These are phyloP conservation scores for Aspergillus calidoustus DNA, from an alignment of 2,329 filamentous ascomycete genomes.

Conservation along the genomic window DNA sequence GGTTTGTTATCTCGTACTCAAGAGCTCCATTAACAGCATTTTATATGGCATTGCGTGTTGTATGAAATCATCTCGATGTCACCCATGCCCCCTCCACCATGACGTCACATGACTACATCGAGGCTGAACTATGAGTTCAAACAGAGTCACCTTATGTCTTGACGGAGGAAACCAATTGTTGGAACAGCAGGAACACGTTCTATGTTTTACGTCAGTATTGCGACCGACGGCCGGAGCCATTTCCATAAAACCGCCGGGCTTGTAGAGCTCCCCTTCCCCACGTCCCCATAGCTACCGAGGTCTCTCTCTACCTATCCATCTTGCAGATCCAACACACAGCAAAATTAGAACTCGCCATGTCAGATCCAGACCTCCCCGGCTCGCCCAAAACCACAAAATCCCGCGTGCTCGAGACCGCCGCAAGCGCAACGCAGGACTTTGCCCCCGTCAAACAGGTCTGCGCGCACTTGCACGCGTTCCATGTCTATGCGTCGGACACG, in stretches of 20 bases:
- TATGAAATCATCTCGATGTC: constrained; percentile 37
- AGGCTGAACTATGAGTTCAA: background rate
- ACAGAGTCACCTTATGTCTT: background rate
- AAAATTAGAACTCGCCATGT: background rate
- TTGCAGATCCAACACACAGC: background rate
- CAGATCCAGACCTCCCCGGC: constrained; percentile 30
- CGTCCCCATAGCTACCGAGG: background rate
- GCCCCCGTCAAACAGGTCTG: constrained; percentile 74
- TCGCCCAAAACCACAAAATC: constrained; percentile 41
- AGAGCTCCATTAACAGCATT: background rate
- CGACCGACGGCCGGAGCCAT: background rate
- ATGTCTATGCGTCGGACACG: constrained; percentile 76
- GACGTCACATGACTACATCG: background rate
- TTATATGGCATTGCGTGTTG: background rate
- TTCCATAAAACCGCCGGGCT: background rate
- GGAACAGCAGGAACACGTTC: background rate
- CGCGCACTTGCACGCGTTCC: constrained; percentile 85
- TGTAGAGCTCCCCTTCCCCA: background rate
- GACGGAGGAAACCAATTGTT: background rate
- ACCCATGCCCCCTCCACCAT: constrained; percentile 21
- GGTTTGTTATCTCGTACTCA: background rate
- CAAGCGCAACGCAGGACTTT: constrained; percentile 55
- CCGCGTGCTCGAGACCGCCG: constrained; percentile 44
- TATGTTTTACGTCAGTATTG: constrained; percentile 10
- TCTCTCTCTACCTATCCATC: background rate